Evolutionary conservation across 371 early-diverging fungal species (phyloP).

Genomic region (Actinomortierella wolfii): DNA sequence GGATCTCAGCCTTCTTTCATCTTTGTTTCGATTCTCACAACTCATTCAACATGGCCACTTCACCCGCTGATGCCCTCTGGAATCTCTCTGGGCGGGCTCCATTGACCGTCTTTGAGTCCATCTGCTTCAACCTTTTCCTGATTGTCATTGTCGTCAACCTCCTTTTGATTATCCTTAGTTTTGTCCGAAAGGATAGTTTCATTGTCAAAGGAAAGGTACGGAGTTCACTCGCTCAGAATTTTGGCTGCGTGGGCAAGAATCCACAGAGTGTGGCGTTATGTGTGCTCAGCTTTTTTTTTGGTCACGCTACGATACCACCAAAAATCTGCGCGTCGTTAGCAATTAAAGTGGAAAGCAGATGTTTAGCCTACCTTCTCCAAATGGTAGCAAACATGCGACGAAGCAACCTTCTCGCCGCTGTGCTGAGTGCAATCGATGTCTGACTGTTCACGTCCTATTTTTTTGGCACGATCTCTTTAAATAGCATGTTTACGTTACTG

Average conservation of each 20-base stretch:
- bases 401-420: too few species aligned
- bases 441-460: neutral
- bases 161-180: slow-evolving; percentile 13
- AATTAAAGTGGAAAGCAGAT: neutral
- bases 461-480: neutral
- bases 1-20: too few species aligned
- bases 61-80: slow-evolving; percentile 40
- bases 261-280: neutral
- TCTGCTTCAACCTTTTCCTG: slow-evolving; percentile 35
- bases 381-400: too few species aligned
- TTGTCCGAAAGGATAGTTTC: slow-evolving; percentile 29
- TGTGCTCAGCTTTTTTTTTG: neutral
- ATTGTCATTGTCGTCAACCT: slow-evolving; percentile 13
- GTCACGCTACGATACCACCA: neutral
- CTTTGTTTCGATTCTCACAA: too few species aligned
- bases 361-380: too few species aligned
- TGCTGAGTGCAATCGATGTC: too few species aligned
- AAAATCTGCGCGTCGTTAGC: neutral
- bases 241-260: too few species aligned
- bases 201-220: slow-evolving; percentile 32
- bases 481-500: slow-evolving; percentile 87
- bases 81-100: slow-evolving; percentile 17
- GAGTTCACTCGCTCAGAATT: neutral
- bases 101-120: slow-evolving; percentile 37
- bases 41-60: slow-evolving; percentile 21